Evolutionary conservation across 371 early-diverging fungal species (phyloP), one percentile per base, ranked within the genome.

Genomic region (Zopfochytrium polystomum): DNA sequence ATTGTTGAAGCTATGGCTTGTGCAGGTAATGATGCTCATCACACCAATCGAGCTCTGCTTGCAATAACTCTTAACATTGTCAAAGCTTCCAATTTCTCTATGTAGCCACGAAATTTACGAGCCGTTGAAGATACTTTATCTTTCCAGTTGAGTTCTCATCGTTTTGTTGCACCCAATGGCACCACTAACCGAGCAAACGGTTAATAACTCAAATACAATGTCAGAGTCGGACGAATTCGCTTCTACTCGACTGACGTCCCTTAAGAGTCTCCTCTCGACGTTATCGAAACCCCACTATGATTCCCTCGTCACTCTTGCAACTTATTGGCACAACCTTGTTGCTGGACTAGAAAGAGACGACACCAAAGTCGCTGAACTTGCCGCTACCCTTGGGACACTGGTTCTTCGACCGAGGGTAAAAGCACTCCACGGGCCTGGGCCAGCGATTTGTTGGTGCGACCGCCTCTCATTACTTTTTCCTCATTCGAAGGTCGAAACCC

Each of bases 21-120:
- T 63, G 11, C 64, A 63, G 33, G 31, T 56, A 15, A n/a, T n/a
- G n/a, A n/a, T n/a, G n/a, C n/a, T n/a, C n/a, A n/a, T n/a, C n/a
- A n/a, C n/a, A n/a, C n/a, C n/a, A n/a, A n/a, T n/a, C n/a, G n/a
- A n/a, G n/a, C n/a, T n/a, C n/a, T n/a, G n/a, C n/a, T n/a, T n/a
- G n/a, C n/a, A n/a, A n/a, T n/a, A n/a, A n/a, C n/a, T n/a, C n/a
- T 52, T 2, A 13, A 2, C 13, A 32, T 52, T 1, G 11, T 22
- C 32, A 18, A 63, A 68, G 32, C 56, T 71, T 2, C 68, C 69
- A 4, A 32, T 34, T 6, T 67, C 71, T 15, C 29, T 70, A 2
- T 67, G 66, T 49, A 55, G 67, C 32, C 31, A 68, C 32, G 76
- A 76, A 32, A 46, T 76, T 15, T 76, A 76, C 58, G 76, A 76